These are phyloP conservation scores for Termitomyces bulborhizus DNA, from an alignment of 768 basidiomycete genomes.

Conservation along the genomic window DNA sequence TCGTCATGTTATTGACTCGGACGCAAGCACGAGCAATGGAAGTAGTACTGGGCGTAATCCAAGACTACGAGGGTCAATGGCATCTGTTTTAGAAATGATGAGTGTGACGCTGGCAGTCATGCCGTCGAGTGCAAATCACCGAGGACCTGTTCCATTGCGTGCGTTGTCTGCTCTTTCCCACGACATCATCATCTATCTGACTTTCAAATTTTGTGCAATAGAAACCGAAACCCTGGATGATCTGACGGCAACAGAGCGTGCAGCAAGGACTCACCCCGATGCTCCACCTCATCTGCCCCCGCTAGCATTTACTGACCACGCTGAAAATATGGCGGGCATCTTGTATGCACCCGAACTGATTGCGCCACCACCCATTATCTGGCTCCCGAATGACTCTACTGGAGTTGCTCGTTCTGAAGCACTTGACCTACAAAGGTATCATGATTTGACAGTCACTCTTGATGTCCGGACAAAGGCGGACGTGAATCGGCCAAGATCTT, in stretches of 20 bases:
- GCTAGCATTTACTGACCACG: slow-evolving; percentile 66
- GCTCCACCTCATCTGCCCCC: slow-evolving; percentile 69
- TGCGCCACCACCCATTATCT: slow-evolving; percentile 73
- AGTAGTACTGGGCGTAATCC: slow-evolving; percentile 37
- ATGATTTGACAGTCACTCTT: slow-evolving; percentile 62
- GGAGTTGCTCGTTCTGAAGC: slow-evolving; percentile 74
- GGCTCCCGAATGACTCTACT: slow-evolving; percentile 77
- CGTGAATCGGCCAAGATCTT: slow-evolving; percentile 28
- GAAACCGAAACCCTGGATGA: slow-evolving; percentile 79
- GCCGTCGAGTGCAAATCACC: slow-evolving; percentile 49
- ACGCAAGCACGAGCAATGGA: slow-evolving; percentile 44
- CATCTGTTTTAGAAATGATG: slow-evolving; percentile 84
- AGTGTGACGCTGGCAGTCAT: slow-evolving; percentile 68
- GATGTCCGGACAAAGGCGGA: slow-evolving; percentile 60
- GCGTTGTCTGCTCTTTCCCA: slow-evolving; percentile 24
- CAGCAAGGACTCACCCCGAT: slow-evolving; percentile 72
- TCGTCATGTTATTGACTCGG: slow-evolving; percentile 30
- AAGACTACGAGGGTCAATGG: slow-evolving; percentile 63
- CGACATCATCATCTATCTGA: slow-evolving; percentile 1
- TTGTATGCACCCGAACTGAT: slow-evolving; percentile 80
- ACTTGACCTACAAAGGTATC: slow-evolving; percentile 68
- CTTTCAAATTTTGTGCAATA: slow-evolving; percentile 18
- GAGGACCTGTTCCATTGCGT: slow-evolving; percentile 66
- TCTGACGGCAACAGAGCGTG: slow-evolving; percentile 70
- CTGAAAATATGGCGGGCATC: slow-evolving; percentile 70